A percentile compares a stretch with the other conserved stretches of the same genome.
Evolutionary conservation across 1,284 basidiomycete genomes (phyloP).

Genomic region (Rhodotorula sp.): DNA sequence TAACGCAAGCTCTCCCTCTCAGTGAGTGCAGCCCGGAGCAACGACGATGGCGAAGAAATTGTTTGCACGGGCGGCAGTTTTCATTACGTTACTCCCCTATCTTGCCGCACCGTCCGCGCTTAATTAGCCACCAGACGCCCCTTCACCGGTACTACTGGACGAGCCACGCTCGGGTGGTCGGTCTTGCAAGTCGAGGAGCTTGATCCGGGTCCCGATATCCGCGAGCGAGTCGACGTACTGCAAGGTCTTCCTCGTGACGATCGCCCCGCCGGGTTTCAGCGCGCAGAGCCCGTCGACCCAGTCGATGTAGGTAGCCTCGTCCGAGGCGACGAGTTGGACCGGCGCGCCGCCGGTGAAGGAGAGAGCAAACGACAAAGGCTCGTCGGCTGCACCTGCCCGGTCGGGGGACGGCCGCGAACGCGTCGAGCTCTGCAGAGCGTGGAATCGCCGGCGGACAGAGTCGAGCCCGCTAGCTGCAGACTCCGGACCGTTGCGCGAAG

Average conservation of each 20-base stretch:
- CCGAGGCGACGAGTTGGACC: conserved; percentile 74
- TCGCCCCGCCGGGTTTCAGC: conserved; percentile 67
- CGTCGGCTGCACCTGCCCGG: background rate
- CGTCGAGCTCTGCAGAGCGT: conserved; percentile 50
- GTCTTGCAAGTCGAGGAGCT: conserved; percentile 69
- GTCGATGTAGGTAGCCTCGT: conserved; percentile 82
- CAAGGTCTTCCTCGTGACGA: conserved; percentile 77
- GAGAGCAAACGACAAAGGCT: conserved; percentile 25
- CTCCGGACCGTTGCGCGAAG: too few species aligned
- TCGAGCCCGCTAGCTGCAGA: background rate
- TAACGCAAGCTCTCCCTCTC: too few species aligned
- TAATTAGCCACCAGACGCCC: too few species aligned
- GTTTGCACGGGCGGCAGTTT: too few species aligned
- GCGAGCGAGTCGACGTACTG: conserved; percentile 81
- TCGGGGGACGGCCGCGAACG: conserved; percentile 47
- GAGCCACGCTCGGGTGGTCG: conserved; percentile 16
- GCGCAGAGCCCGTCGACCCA: conserved; percentile 95
- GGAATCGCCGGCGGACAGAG: background rate
- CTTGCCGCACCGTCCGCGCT: too few species aligned
- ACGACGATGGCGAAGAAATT: too few species aligned
- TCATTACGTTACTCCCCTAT: too few species aligned
- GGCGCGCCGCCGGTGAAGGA: conserved; percentile 61
- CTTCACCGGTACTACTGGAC: too few species aligned
- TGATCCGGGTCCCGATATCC: conserved; percentile 90
- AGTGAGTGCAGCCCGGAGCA: too few species aligned